Conservation (phyloP, 1,284 basidiomycete species). For the Sphagnurus paluster region DNA sequence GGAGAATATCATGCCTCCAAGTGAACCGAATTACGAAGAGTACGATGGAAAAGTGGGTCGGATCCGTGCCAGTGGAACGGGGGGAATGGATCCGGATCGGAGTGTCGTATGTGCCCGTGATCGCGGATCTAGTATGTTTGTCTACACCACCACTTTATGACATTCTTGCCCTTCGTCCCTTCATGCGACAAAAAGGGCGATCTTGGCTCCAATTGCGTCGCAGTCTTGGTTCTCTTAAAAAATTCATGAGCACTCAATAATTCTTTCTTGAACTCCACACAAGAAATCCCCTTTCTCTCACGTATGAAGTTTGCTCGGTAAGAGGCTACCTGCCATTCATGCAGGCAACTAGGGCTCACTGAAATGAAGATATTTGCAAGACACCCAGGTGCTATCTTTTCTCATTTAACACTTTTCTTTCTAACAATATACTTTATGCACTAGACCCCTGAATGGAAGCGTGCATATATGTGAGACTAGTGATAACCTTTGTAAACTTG, state of each 20-base stretch:
- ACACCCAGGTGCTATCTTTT: conserved; percentile 56
- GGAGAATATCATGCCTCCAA: too few species aligned
- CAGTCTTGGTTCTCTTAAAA: not conserved
- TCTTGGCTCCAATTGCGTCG: too few species aligned
- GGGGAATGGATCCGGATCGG: too few species aligned
- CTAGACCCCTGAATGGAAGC: conserved; percentile 81
- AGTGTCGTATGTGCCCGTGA: too few species aligned
- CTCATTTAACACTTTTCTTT: not conserved
- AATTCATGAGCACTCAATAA: not conserved
- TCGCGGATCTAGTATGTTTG: too few species aligned
- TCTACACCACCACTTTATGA: too few species aligned
- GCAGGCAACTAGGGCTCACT: not conserved
- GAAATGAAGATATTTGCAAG: conserved; percentile 56
- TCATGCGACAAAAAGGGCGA: too few species aligned
- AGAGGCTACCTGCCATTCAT: conserved; percentile 11
- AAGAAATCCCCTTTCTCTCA: not conserved
- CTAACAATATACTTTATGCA: conserved; percentile 1
- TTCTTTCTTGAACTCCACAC: not conserved
- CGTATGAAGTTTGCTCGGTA: conserved; percentile 60
- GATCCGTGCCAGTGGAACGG: too few species aligned
- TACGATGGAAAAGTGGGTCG: too few species aligned
- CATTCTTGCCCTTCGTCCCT: too few species aligned
- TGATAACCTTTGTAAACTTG: conserved; percentile 9
- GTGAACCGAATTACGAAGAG: too few species aligned
- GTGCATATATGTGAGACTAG: conserved; percentile 70